Base-by-base conservation (phyloP, 1,284 basidiomycete genomes). In the Ustilago lituana region DNA sequence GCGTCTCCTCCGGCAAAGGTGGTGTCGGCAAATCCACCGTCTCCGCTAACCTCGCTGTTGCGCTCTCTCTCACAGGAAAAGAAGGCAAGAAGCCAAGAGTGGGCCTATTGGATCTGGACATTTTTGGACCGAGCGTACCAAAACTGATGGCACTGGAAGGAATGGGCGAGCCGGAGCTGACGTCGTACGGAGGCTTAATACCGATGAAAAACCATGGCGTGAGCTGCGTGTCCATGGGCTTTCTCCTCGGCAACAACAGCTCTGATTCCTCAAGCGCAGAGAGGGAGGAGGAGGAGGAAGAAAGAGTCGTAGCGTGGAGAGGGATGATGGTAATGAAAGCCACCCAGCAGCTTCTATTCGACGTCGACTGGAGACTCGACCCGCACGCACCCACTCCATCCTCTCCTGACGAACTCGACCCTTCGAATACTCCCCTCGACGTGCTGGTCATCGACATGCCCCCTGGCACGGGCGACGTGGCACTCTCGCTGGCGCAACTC, bases 301-400 rank as follows among this genome's bases (percentile, higher is more conserved):
- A 63, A n/a, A 44, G 45, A 20, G 58, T 69, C 0, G 87, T 98
- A 17, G 93, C 95, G 22, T 98, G 95, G 95, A 87, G 95, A 33
- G 95, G 95, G 1, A 87, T 98, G 45, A 98, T 98, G 95, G 96
- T 98, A 2, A 94, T 96, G 84, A 98, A 98, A 81, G 94, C 95
- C 22, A 93, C 95, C 0, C 95, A 98, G 82, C 93, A 98, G 81
- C 85, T 98, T 0, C 86, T 98, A 0, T 98, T 98, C 79, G 94
- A 98, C 73, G 93, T 98, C 2, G 95, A 98, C 81, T 98, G 96
- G 95, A 65, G 83, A 6, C 57, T 60, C 4, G 46, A 67, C 12
- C 64, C 67, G 1, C 47, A 32, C 15, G 50, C 67, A 29, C 20
- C 51, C 3, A 23, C 47, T n/a, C 22, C 54, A 12, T 33, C 41